Evolutionary conservation across 306 rosid genomes (phyloP), one percentile per base, ranked within the genome.

Genomic region (Prosopis cineraria): DNA sequence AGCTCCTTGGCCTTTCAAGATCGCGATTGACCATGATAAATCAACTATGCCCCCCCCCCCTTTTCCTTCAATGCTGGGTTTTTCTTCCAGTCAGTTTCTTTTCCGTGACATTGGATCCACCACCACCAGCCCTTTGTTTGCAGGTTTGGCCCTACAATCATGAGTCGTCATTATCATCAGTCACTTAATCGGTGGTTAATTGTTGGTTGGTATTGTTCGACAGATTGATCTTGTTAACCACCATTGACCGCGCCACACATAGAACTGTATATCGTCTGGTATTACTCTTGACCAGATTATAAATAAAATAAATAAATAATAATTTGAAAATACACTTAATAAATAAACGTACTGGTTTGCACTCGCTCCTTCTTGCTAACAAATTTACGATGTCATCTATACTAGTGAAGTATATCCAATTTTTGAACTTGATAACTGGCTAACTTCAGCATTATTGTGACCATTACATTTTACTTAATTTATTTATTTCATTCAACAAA

Each of bases 41-140:
- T 16, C 72, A 52, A 62, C 17, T 33, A 10, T 39, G 39, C 31
- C 68, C 74, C 45, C 60, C 63, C 53, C 65, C 45, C 60, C 48
- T 68, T 64, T 12, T n/a, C 9, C 7, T 19, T 20, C 7, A 52
- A 12, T 29, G 0, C 43, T 59, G 41, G 30, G 10, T 22, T 55
- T 37, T 39, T 68, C 17, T 67, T 63, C 27, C n/a, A 43, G 41
- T 70, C 41, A 24, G 8, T 52, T 78, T 65, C 62, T 62, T 72
- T 75, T 50, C 31, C 0, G 25, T 3, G 37, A 69, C 68, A 47
- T 82, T 24, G 83, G 83, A 76, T 85, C 88, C 87, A 81, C 77
- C 72, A 40, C 77, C 68, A 30, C 40, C 70, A 24, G 31, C 30
- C 25, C 31, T 47, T 36, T 40, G 10, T 7, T 48, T 48, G 36